A percentile compares a stretch with the other conserved stretches of the same genome.
These are phyloP conservation scores for Croton laevigatus DNA, from an alignment of 441 rosid genomes.

Conservation along the genomic window DNA sequence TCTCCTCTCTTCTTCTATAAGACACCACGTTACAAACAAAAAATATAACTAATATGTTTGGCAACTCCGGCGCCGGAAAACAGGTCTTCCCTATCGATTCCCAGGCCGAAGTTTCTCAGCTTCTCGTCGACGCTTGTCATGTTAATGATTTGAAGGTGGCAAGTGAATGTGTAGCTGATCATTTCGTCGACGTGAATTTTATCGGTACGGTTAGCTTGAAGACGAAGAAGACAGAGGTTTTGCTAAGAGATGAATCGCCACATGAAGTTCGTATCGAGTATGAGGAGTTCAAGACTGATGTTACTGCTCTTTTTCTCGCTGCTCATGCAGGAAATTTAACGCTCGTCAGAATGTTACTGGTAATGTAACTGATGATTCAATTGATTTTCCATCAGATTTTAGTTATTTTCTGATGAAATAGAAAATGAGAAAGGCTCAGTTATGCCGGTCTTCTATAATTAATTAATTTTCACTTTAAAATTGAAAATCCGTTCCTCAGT, in stretches of 20 bases:
- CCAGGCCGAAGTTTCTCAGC: slow-evolving; percentile 70
- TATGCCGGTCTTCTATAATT: too few species aligned
- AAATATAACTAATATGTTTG: slow-evolving; percentile 34
- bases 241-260: slow-evolving; percentile 59
- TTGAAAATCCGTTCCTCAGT: background rate
- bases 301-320: slow-evolving; percentile 83
- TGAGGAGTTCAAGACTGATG: slow-evolving; percentile 90
- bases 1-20: slow-evolving; percentile 25
- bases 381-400: background rate
- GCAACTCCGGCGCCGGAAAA: slow-evolving; percentile 39
- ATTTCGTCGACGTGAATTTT: slow-evolving; percentile 79
- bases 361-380: slow-evolving; percentile 22
- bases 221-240: slow-evolving; percentile 58
- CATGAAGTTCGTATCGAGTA: slow-evolving; percentile 62
- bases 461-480: background rate
- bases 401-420: background rate
- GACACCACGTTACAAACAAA: background rate
- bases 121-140: slow-evolving; percentile 69
- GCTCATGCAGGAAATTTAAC: slow-evolving; percentile 64
- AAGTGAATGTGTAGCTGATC: slow-evolving; percentile 55
- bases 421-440: background rate
- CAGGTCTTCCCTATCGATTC: slow-evolving; percentile 83
- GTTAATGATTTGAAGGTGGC: slow-evolving; percentile 49
- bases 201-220: slow-evolving; percentile 73
- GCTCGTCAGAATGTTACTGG: slow-evolving; percentile 76